phyloP scores from a whole-genome alignment of 257 asterid species.

The Rauvolfia tetraphylla region DNA sequence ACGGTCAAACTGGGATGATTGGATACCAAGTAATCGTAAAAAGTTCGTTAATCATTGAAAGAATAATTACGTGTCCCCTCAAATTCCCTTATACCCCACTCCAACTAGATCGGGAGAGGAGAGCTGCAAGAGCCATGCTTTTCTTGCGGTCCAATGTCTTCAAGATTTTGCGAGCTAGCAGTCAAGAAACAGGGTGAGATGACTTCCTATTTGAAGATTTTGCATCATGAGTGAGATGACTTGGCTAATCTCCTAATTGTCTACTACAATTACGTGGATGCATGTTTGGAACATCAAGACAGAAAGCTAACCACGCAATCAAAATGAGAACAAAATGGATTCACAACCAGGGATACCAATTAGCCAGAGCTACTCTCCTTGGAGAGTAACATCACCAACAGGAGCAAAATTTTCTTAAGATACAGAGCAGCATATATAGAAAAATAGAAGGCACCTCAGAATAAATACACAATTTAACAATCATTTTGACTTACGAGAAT shows the following conservation, averaged over 20 bases:
- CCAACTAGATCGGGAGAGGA: neutral
- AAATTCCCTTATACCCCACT: neutral
- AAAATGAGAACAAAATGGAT: neutral
- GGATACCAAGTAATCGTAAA: neutral
- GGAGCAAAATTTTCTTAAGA: neutral
- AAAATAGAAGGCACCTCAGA: neutral
- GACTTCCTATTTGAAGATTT: neutral
- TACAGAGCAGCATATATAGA: neutral
- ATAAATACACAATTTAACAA: constrained; percentile 4
- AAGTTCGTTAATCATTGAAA: neutral
- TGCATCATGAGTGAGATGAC: neutral
- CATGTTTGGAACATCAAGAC: neutral
- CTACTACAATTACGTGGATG: neutral
- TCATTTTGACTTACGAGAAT: constrained; percentile 7
- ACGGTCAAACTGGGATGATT: no score
- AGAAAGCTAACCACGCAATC: neutral
- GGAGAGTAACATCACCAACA: neutral
- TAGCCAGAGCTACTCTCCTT: neutral
- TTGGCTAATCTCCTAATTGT: neutral
- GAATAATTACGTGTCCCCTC: neutral
- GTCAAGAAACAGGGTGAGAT: neutral
- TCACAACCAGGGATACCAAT: neutral
- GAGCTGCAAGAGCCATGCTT: neutral
- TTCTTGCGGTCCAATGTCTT: neutral
- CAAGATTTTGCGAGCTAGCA: neutral